phyloP scores from a whole-genome alignment of 2,329 filamentous ascomycete genomes.

The Neoscytalidium dimidiatum region DNA sequence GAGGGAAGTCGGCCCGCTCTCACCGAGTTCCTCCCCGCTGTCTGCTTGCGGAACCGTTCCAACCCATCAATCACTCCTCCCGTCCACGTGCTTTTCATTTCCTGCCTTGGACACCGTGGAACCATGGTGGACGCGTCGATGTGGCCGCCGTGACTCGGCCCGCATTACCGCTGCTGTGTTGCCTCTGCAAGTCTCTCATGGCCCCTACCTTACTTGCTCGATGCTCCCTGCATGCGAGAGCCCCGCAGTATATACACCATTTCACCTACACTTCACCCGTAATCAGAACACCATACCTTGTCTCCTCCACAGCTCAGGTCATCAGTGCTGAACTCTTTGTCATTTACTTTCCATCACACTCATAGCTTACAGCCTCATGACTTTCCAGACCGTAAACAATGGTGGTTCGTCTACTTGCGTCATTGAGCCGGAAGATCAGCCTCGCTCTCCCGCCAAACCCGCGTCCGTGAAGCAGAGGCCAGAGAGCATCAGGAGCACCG shows the following conservation, averaged over 20 bases:
- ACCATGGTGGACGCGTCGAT: background rate
- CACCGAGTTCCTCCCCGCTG: background rate
- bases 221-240: too few relatives aligned
- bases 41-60: background rate
- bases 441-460: background rate
- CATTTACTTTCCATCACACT: too few relatives aligned
- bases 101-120: background rate
- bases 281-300: too few relatives aligned
- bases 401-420: conserved; percentile 37
- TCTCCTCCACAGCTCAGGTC: too few relatives aligned
- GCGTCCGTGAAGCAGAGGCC: conserved; percentile 24
- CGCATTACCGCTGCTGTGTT: background rate
- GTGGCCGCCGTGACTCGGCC: background rate
- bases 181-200: background rate
- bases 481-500: conserved; percentile 19
- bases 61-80: background rate
- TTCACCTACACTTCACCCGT: too few relatives aligned
- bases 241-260: too few relatives aligned
- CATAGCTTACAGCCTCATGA: conserved; percentile 4
- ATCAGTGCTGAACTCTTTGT: too few relatives aligned
- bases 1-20: background rate
- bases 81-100: background rate
- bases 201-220: too few relatives aligned
- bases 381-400: conserved; percentile 27
- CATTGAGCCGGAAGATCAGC: conserved; percentile 32